phyloP scores from a whole-genome alignment of 495 filamentous ascomycete genomes.

The Achaetomiella virescens region DNA sequence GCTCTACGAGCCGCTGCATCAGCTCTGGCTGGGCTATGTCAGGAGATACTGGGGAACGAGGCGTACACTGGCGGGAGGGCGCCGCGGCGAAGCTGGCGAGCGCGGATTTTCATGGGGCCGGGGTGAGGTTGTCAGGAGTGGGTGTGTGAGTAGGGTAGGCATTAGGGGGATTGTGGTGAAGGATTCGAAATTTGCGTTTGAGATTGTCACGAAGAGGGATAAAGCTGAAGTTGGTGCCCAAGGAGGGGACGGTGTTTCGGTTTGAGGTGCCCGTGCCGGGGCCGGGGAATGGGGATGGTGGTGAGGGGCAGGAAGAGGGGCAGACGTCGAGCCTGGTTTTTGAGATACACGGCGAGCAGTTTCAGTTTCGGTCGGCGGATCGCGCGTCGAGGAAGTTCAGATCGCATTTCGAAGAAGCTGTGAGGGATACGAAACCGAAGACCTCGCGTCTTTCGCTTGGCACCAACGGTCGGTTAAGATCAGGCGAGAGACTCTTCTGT shows the following conservation, averaged over 20 bases:
- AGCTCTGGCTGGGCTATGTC: constrained; percentile 79
- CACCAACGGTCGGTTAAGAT: no score
- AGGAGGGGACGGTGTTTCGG: constrained; percentile 81
- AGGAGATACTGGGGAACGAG: constrained; percentile 58
- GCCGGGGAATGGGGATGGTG: constrained; percentile 5
- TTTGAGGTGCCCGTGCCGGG: constrained; percentile 57
- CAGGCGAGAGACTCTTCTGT: no score
- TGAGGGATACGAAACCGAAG: constrained; percentile 34
- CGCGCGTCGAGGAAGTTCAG: constrained; percentile 90
- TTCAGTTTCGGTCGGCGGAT: constrained; percentile 75
- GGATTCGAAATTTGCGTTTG: constrained; percentile 81
- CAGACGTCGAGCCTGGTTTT: constrained; percentile 54
- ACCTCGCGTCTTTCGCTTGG: background rate
- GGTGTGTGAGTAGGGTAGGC: constrained; percentile 76
- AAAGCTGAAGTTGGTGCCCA: constrained; percentile 69
- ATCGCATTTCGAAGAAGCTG: constrained; percentile 61
- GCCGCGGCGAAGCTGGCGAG: constrained; percentile 62
- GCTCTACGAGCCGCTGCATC: constrained; percentile 69
- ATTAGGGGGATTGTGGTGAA: constrained; percentile 78
- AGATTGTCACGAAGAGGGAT: constrained; percentile 66
- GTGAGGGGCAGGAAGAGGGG: constrained; percentile 14
- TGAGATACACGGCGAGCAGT: constrained; percentile 82
- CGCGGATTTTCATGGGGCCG: constrained; percentile 86
- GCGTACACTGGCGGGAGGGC: constrained; percentile 39
- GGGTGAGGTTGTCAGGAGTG: constrained; percentile 74